Evolutionary conservation across 23 red algal species (phyloP), one percentile per base, ranked within the genome.

Genomic region (Gracilaria vermiculophylla): DNA sequence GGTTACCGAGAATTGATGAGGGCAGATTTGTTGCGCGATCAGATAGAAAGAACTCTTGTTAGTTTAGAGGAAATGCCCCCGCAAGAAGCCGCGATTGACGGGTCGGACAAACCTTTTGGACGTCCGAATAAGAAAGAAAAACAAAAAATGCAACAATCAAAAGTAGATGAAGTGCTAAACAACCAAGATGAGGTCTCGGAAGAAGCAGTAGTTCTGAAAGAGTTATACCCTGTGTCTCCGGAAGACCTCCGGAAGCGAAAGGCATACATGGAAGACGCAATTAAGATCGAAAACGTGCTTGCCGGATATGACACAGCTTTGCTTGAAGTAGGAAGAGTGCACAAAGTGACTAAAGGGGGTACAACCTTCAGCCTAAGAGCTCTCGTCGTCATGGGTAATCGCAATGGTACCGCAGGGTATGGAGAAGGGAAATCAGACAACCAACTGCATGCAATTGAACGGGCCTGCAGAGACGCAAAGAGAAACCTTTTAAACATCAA

Each of bases 371-470:
- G 76, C 48, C 70, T 89, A 40, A 85, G 90, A 24, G 95, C 91
- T 36, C 67, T 94, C 23, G 90, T 98, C 33, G 85, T 74, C 1
- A 90, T 98, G 10, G 95, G 95, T 10, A 98, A 98, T 89, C 88
- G 92, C 73, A 89, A 77, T 1, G 95, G 95, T 33, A 80, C 85
- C 27, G 95, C 82, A 2, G 95, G 95, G 37, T 94, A 91, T 69
- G 95, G 95, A 24, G 88, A 91, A 54, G 95, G 95, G 32, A 94
- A 94, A 36, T 90, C 95, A 39, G 80, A 91, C 45, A 98, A 65
- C 24, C 51, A 67, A n/a, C 39, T 53, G 29, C 86, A 83, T 16
- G 95, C 95, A 0, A 92, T 94, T 72, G 87, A 88, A 85, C 53
- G 91, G 27, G 95, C 95, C 20, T 93, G 86, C 56, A 76, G 95